Evolutionary conservation across 352 stramenopile species (phyloP), one percentile per base, ranked within the genome.

Genomic region (Peronospora destructor): DNA sequence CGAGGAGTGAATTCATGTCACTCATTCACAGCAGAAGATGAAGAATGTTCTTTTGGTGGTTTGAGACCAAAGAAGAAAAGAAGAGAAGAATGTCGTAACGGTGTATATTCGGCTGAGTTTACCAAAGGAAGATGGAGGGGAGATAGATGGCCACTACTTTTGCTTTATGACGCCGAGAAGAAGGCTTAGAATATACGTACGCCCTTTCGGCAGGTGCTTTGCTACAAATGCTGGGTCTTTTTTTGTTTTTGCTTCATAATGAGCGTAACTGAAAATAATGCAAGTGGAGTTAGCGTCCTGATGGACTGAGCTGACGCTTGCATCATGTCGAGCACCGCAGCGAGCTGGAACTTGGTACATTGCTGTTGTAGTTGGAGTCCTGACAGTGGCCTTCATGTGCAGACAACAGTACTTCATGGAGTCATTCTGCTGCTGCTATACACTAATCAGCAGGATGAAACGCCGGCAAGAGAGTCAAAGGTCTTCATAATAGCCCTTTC

Each of bases 321-420:
- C 82, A 93, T 93, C 68, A 90, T 85, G 56, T 93, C 74, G 8
- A 93, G 68, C 45, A 93, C 79, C 0, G 79, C 78, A 6, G 77
- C 80, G 29, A 87, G 91, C 59, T 93, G 82, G 54, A 78, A 87
- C 59, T 85, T 86, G 35, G 71, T 91, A 64, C 76, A 45, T 81
- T 62, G 29, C 68, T 74, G 60, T 82, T 93, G 59, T 83, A 76
- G 62, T 91, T 79, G 57, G 91, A 91, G 61, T 93, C 79, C 54
- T 91, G 76, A 58, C 89, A 91, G 59, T 90, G 91, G 82, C 77
- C 66, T 93, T 93, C 73, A 93, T 85, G 63, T 91, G 73, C 14
- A 91, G 38, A 2, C 79, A 73, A 0, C 76, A 73, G 32, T 82
- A 67, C 51, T 73, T 78, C 14, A n/a, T n/a, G n/a, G n/a, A n/a